A percentile compares a stretch with the other conserved stretches of the same genome.
Evolutionary conservation across 2,329 filamentous ascomycete genomes (phyloP).

Genomic region (Colletotrichum tropicicola): DNA sequence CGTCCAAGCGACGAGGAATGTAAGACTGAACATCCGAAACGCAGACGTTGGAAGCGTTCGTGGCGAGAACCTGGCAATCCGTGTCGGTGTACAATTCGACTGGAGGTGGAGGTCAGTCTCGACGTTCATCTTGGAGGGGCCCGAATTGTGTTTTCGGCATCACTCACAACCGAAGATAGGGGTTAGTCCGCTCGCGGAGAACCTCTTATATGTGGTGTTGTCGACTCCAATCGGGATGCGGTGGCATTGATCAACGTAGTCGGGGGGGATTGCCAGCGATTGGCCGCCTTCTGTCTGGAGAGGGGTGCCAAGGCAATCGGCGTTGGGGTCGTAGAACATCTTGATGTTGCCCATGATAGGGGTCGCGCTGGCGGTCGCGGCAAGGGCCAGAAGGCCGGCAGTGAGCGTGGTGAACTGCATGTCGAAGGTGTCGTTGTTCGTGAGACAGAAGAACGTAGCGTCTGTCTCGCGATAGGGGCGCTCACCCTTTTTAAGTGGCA

Average conservation of each 20-base stretch:
- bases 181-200: background rate
- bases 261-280: background rate
- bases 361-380: conserved; percentile 2
- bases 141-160: background rate
- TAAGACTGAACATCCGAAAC: conserved; percentile 14
- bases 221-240: background rate
- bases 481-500: background rate
- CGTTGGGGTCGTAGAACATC: conserved; percentile 14
- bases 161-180: conserved; percentile 10
- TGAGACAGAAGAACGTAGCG: background rate
- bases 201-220: conserved; percentile 15
- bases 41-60: conserved; percentile 15
- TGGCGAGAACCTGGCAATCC: conserved; percentile 15
- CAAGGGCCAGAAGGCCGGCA: conserved; percentile 10
- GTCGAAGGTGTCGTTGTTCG: background rate
- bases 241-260: background rate
- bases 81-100: conserved; percentile 20
- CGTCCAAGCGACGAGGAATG: conserved; percentile 12
- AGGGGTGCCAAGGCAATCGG: background rate
- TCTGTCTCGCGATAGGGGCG: background rate
- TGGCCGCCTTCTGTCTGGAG: background rate
- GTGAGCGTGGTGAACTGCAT: conserved; percentile 14
- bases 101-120: background rate
- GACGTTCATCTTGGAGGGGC: accelerated
- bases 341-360: conserved; percentile 21